These are phyloP conservation scores for Candida ovalis DNA, from an alignment of 805 yeast genomes.

Conservation along the genomic window DNA sequence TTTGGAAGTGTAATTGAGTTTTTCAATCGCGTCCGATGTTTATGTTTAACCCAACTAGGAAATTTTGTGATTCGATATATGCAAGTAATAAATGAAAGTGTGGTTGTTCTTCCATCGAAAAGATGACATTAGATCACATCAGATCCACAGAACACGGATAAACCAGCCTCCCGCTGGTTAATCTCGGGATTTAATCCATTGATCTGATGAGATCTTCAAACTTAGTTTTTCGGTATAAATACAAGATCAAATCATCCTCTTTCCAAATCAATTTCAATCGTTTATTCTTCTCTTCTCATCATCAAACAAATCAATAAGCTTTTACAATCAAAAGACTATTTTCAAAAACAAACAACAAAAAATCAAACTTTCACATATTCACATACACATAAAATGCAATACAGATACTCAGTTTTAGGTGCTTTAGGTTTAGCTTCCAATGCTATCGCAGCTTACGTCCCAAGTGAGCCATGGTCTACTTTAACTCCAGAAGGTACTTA, in stretches of 20 bases:
- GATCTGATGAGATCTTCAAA: conserved; percentile 2
- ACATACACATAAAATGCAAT: conserved; percentile 19
- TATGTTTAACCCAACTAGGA: conserved; percentile 6
- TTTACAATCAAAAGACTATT: neutral
- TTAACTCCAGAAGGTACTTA: conserved; percentile 59
- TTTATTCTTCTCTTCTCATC: conserved; percentile 1
- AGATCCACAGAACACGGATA: conserved; percentile 4
- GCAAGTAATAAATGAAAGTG: conserved; percentile 13
- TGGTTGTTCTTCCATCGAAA: no score
- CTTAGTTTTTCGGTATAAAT: neutral
- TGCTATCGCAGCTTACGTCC: conserved; percentile 58
- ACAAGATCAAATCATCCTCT: neutral
- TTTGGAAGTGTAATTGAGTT: neutral
- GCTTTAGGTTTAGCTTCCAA: conserved; percentile 41
- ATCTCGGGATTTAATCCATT: neutral
- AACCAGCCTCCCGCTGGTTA: conserved; percentile 20
- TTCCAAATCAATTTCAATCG: neutral
- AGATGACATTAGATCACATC: no score
- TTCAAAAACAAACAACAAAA: neutral
- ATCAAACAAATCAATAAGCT: conserved; percentile 5
- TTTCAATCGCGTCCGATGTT: conserved; percentile 1
- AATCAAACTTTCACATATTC: neutral
- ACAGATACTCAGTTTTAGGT: conserved; percentile 25
- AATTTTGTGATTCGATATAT: conserved; percentile 4
- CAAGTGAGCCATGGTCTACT: conserved; percentile 66